These are phyloP conservation scores for Chamaecrista fasciculata DNA, from an alignment of 306 rosid genomes.

Conservation along the genomic window DNA sequence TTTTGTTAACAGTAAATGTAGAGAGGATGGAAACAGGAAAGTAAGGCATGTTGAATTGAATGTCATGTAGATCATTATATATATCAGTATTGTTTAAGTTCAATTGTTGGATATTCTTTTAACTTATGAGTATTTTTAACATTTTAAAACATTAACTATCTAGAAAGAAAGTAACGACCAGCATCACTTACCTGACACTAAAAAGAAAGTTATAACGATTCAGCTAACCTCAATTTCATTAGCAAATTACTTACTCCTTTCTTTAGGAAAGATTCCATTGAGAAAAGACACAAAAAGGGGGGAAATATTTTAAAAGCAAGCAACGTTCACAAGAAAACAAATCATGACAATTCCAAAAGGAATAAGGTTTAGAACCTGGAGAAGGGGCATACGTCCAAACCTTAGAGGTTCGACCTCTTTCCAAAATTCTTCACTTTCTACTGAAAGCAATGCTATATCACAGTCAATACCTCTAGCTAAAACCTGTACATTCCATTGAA, in stretches of 20 bases:
- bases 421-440: constrained; percentile 92
- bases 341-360: background rate
- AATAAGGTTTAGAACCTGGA: constrained; percentile 63
- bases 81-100: background rate
- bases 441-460: constrained; percentile 96
- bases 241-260: background rate
- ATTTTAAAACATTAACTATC: background rate
- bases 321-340: constrained; percentile 14
- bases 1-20: background rate
- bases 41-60: background rate
- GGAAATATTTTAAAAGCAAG: too few species aligned
- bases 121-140: background rate
- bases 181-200: background rate
- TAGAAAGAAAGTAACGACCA: background rate
- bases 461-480: constrained; percentile 91
- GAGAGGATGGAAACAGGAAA: constrained; percentile 20
- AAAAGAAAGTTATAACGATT: background rate
- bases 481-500: constrained; percentile 68
- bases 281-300: constrained; percentile 15
- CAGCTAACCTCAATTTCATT: background rate
- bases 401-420: constrained; percentile 78
- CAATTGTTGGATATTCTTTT: background rate
- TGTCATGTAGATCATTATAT: background rate
- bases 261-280: background rate
- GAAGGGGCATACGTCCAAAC: constrained; percentile 86